Conservation (phyloP, 108 stramenopile genomes). For the Conticribra weissflogii region DNA sequence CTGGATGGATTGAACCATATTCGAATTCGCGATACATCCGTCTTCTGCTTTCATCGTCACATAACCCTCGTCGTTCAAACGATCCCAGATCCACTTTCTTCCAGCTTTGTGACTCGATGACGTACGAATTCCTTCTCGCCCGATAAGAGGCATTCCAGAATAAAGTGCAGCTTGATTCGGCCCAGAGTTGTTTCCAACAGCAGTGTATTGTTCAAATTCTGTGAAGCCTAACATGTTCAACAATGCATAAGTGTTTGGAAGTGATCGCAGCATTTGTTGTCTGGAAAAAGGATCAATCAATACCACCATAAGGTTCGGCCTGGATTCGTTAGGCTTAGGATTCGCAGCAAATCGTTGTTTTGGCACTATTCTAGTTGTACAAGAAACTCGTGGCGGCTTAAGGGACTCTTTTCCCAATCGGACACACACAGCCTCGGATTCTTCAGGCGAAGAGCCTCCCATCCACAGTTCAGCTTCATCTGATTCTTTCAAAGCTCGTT, state of each 20-base stretch:
- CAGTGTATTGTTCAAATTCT: constrained; percentile 47
- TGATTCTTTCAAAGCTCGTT: background rate
- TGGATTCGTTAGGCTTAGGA: background rate
- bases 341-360: background rate
- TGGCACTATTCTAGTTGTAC: constrained; percentile 19
- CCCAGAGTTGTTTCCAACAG: constrained; percentile 62
- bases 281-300: constrained; percentile 61
- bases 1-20: constrained; percentile 58
- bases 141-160: constrained; percentile 37
- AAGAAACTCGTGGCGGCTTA: constrained; percentile 13
- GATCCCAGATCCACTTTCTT: constrained; percentile 58
- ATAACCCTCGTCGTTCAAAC: constrained; percentile 41
- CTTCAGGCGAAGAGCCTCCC: background rate
- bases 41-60: constrained; percentile 61
- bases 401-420: constrained; percentile 2
- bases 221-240: constrained; percentile 39
- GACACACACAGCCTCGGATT: constrained; percentile 36
- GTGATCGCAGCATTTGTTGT: constrained; percentile 38
- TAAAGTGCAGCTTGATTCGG: constrained; percentile 64
- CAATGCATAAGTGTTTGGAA: constrained; percentile 40
- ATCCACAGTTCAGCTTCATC: constrained; percentile 5
- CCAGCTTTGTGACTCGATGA: background rate
- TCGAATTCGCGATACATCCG: constrained; percentile 54
- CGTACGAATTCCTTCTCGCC: constrained; percentile 27
- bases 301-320: constrained; percentile 48